Percentiles rank a stretch among this genome's conserved stretches.
Evolutionary conservation across 768 basidiomycete species (phyloP).

Genomic region (Mycena venus): DNA sequence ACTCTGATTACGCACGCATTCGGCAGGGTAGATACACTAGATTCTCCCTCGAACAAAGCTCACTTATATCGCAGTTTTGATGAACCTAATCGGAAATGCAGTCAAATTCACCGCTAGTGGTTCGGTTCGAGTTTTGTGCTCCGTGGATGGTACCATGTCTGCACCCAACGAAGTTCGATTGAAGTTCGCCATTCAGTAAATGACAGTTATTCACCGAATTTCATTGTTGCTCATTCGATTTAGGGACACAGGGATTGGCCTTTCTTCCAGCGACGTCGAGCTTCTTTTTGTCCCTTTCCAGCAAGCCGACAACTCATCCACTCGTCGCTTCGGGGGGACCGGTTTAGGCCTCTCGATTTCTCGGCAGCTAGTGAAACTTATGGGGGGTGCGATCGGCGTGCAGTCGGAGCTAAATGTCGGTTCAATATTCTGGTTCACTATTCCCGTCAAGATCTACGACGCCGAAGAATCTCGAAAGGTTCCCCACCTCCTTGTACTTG

Average conservation of each 20-base stretch:
- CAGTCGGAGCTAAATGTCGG: slow-evolving; percentile 74
- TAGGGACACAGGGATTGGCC: slow-evolving; percentile 81
- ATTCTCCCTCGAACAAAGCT: neutral
- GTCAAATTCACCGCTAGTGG: slow-evolving; percentile 80
- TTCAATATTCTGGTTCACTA: slow-evolving; percentile 81
- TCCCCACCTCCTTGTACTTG: neutral
- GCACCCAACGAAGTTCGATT: slow-evolving; percentile 61
- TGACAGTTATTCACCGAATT: neutral
- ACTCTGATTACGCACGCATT: slow-evolving; percentile 79
- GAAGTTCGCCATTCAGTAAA: slow-evolving; percentile 76
- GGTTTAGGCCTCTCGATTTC: slow-evolving; percentile 83
- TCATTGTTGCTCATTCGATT: slow-evolving; percentile 10
- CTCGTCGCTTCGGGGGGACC: slow-evolving; percentile 83
- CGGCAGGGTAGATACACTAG: slow-evolving; percentile 65
- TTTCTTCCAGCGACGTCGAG: slow-evolving; percentile 75
- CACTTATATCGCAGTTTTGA: slow-evolving; percentile 61
- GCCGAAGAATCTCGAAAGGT: slow-evolving; percentile 72
- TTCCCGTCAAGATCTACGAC: slow-evolving; percentile 72
- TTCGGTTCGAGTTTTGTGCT: slow-evolving; percentile 73
- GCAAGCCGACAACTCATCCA: slow-evolving; percentile 85
- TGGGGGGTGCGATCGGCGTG: slow-evolving; percentile 81
- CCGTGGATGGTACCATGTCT: slow-evolving; percentile 57
- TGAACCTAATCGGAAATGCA: slow-evolving; percentile 85
- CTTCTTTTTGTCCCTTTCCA: slow-evolving; percentile 81
- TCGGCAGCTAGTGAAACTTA: slow-evolving; percentile 79